These are phyloP conservation scores for Physcia stellaris DNA, from an alignment of 495 filamentous ascomycete species.

Conservation along the genomic window DNA sequence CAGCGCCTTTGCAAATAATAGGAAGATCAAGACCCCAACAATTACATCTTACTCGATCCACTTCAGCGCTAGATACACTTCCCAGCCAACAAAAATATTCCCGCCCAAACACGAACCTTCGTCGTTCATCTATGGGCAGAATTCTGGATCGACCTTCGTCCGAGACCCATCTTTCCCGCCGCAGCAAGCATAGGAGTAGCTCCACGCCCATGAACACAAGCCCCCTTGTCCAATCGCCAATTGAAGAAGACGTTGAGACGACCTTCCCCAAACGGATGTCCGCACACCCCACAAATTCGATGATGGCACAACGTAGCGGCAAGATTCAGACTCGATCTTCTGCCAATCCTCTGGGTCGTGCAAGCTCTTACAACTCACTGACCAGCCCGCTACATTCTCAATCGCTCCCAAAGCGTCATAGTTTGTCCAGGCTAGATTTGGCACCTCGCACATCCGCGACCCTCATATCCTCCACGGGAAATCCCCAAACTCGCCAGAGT, in stretches of 20 bases:
- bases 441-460: too few relatives aligned
- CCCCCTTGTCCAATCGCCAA: constrained; percentile 26
- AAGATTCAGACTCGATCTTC: too few relatives aligned
- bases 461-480: too few relatives aligned
- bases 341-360: too few relatives aligned
- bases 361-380: too few relatives aligned
- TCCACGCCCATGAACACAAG: constrained; percentile 30
- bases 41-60: not conserved
- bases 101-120: not conserved
- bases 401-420: too few relatives aligned
- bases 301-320: too few relatives aligned
- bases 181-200: constrained; percentile 5
- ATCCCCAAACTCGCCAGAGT: too few relatives aligned
- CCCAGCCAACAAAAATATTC: not conserved
- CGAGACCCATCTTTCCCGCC: constrained; percentile 18
- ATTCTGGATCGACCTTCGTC: not conserved
- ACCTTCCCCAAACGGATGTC: not conserved
- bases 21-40: constrained; percentile 15
- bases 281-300: not conserved
- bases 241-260: constrained; percentile 19
- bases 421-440: too few relatives aligned
- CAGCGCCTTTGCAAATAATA: constrained; percentile 20
- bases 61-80: constrained; percentile 1
- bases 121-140: not conserved
- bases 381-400: too few relatives aligned